Percentiles rank a stretch among this genome's conserved stretches.
phyloP scores from a whole-genome alignment of 1,284 basidiomycete genomes.

The Hemileia vastatrix region DNA sequence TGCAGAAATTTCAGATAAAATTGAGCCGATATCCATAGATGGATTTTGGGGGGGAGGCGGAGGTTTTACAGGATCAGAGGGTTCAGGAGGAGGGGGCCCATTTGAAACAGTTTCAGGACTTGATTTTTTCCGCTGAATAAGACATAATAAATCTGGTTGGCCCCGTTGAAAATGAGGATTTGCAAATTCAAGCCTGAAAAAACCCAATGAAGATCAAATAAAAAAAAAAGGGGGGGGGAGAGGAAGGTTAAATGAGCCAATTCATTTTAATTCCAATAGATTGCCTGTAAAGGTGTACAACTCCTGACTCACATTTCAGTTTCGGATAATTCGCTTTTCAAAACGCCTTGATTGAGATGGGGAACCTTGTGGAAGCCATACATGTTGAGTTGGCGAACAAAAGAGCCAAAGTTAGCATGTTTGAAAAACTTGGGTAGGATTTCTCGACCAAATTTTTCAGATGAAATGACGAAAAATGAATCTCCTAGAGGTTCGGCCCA shows the following conservation, averaged over 20 bases:
- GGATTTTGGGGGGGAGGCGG: constrained; percentile 4
- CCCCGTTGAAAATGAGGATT: constrained; percentile 81
- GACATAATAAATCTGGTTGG: constrained; percentile 78
- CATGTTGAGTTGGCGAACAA: constrained; percentile 96
- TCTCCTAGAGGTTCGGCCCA: constrained; percentile 75
- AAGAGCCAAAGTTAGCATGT: constrained; percentile 85
- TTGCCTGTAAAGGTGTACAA: background rate
- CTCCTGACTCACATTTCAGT: constrained; percentile 63
- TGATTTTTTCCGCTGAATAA: constrained; percentile 62
- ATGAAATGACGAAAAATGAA: constrained; percentile 84
- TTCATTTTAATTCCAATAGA: background rate
- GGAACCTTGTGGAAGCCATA: constrained; percentile 47
- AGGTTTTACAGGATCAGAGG: background rate
- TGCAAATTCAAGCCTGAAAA: constrained; percentile 55
- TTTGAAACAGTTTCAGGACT: background rate
- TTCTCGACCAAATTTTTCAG: constrained; percentile 82
- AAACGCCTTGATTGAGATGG: constrained; percentile 86
- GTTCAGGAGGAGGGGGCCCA: background rate
- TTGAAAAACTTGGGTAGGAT: constrained; percentile 91
- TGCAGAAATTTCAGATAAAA: constrained; percentile 71
- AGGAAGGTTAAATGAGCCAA: background rate
- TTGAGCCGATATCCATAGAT: constrained; percentile 58
- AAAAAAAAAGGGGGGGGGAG: no score
- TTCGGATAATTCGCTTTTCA: constrained; percentile 57
- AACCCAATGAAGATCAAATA: background rate